Conservation (phyloP, 805 yeast genomes). For the Dipodascus geniculatus region DNA sequence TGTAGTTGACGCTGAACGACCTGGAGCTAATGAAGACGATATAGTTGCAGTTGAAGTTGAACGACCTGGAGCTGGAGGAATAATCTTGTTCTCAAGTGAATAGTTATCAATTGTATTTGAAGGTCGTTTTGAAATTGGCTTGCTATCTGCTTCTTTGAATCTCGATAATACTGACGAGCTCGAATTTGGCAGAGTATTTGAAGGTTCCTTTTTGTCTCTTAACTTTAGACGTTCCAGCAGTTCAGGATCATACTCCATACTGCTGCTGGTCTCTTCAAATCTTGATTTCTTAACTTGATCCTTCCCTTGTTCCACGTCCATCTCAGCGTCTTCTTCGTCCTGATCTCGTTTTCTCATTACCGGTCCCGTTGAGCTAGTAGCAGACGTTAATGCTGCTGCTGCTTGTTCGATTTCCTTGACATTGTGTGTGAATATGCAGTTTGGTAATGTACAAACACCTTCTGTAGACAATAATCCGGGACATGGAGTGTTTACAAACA, state of each 20-base stretch:
- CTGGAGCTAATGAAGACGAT: not conserved
- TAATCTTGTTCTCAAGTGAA: not conserved
- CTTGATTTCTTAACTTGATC: too few relatives aligned
- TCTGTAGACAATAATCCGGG: constrained; percentile 17
- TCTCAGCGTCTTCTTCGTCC: too few relatives aligned
- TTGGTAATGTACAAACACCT: constrained; percentile 20
- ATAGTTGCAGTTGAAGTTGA: not conserved
- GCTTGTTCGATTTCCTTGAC: not conserved
- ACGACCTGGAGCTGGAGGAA: constrained; percentile 1
- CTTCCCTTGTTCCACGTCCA: too few relatives aligned
- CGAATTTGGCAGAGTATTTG: too few relatives aligned
- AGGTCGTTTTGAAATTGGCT: not conserved
- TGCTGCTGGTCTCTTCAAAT: too few relatives aligned
- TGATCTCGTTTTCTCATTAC: constrained; percentile 1
- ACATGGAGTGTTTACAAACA: constrained; percentile 19
- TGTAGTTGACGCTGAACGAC: not conserved
- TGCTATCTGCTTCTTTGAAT: too few relatives aligned
- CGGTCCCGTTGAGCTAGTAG: not conserved
- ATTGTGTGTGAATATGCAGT: constrained; percentile 23
- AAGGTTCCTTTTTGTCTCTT: too few relatives aligned
- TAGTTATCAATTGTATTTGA: not conserved
- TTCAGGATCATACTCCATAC: too few relatives aligned
- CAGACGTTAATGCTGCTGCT: too few relatives aligned
- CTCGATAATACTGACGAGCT: too few relatives aligned
- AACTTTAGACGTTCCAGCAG: too few relatives aligned